Evolutionary conservation across 192 early-diverging fungal genomes (phyloP).

Genomic region (Umbelopsis ramanniana): DNA sequence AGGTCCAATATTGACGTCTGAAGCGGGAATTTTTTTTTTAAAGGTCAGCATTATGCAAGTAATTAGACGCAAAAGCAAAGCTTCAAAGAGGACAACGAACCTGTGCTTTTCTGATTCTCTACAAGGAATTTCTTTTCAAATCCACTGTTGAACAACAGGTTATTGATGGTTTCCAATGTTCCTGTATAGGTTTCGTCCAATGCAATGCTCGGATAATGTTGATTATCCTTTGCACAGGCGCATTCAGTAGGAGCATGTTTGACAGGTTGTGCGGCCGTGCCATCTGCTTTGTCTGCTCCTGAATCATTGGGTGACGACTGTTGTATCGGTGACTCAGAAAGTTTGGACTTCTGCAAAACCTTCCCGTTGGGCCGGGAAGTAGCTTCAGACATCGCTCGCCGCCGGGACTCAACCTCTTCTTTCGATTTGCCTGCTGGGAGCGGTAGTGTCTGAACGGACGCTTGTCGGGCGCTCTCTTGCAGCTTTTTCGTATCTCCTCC

Average conservation of each 20-base stretch:
- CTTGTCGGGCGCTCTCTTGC: not conserved
- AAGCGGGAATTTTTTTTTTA: not conserved
- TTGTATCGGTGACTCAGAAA: not conserved
- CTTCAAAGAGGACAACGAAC: conserved; percentile 11
- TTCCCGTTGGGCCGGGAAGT: conserved; percentile 28
- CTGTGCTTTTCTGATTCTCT: conserved; percentile 46
- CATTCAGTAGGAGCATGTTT: conserved; percentile 39
- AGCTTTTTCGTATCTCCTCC: too few relatives aligned
- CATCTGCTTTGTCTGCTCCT: not conserved
- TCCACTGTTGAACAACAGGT: conserved; percentile 49
- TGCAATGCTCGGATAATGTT: conserved; percentile 50
- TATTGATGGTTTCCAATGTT: conserved; percentile 48
- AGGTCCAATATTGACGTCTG: conserved; percentile 35
- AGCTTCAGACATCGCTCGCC: conserved; percentile 37
- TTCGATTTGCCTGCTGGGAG: not conserved
- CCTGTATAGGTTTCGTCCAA: conserved; percentile 53
- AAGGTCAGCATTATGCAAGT: not conserved
- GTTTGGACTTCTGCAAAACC: not conserved
- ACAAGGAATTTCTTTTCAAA: conserved; percentile 47
- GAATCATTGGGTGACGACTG: not conserved
- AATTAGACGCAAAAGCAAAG: not conserved
- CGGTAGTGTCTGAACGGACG: not conserved
- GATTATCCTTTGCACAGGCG: conserved; percentile 44
- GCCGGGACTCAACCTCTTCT: conserved; percentile 4
- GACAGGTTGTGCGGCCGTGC: not conserved